Base-by-base conservation (phyloP, 2,329 filamentous ascomycete genomes). In the Aschersonia sp. region DNA sequence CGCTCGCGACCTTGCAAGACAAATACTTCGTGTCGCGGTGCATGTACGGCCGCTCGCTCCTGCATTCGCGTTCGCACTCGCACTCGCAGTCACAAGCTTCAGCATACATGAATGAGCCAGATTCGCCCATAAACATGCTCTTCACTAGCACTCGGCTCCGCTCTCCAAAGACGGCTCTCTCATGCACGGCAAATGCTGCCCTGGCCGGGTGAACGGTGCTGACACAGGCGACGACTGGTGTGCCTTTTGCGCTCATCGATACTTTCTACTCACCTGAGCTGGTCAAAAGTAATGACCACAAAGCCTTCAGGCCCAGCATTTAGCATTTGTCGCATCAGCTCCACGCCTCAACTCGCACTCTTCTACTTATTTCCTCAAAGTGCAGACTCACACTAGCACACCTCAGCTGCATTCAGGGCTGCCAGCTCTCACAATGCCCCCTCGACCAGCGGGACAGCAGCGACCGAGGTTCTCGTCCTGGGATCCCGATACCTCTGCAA, bases 341-440 rank as follows among this genome's bases (percentile, higher is more conserved):
- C 35, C 35, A 12, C 35, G 4, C 12, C 35, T 37, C 35, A 37
- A 9, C 35, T 8, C 35, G 12, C 35, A 3, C 2, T 9, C 8
- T 40, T 39, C 42, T 29, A 6, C n/a, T 39, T 37, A 11, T 30
- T 35, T 9, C 7, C 22, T 44, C 4, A n/a, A 3, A 30, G 14
- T 12, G 9, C 40, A 22, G 30, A 11, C 6, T 2, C 29, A 29
- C n/a, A 9, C 3, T 3, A 22, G 22, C 22, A 22, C 22, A 22
- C 4, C 22, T 3, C 37, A 22, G 32, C 11, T 32, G 44, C 14
- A 11, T 44, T 43, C 39, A 45, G 8, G 8, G 35, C 4, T 12
- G 35, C 31, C 30, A 40, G 46, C 12, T 22, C 31, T 8, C 29
- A 11, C 44, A 45, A 54, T 57, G 56, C 46, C 54, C 30, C 50